Conservation (phyloP, 139 green algal species). For the Chlamydomonas sp. region DNA sequence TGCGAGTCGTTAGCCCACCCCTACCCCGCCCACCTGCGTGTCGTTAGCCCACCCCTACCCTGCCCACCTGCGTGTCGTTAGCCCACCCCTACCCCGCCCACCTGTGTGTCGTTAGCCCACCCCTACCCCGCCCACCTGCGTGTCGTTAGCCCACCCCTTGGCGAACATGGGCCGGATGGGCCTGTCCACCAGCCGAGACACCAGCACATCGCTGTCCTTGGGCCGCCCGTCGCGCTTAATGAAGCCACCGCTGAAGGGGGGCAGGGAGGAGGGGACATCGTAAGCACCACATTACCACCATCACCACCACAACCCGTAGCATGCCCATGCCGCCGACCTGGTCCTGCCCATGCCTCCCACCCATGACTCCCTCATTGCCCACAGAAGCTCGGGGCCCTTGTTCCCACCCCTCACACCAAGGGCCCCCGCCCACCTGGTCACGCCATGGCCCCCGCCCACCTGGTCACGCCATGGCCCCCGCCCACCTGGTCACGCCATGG, state of each 20-base stretch:
- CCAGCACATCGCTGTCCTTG: constrained; percentile 89
- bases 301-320: no score
- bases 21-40: no score
- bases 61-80: constrained; percentile 94
- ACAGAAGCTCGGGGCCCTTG: no score
- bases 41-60: constrained; percentile 91
- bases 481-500: no score
- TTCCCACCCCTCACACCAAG: no score
- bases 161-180: constrained; percentile 94
- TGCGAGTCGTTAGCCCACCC: constrained; percentile 94
- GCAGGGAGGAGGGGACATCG: not conserved
- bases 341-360: no score
- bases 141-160: constrained; percentile 90
- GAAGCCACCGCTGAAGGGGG: constrained; percentile 78
- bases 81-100: constrained; percentile 43
- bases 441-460: no score
- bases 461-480: no score
- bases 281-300: not conserved
- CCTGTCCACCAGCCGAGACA: constrained; percentile 91
- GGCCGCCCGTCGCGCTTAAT: constrained; percentile 93
- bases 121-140: constrained; percentile 73
- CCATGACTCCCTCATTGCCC: no score
- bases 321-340: no score
- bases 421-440: no score
- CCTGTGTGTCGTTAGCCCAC: no score